These are phyloP conservation scores for Saccharomycopsis olivae DNA, from an alignment of 805 yeast genomes.

Conservation along the genomic window DNA sequence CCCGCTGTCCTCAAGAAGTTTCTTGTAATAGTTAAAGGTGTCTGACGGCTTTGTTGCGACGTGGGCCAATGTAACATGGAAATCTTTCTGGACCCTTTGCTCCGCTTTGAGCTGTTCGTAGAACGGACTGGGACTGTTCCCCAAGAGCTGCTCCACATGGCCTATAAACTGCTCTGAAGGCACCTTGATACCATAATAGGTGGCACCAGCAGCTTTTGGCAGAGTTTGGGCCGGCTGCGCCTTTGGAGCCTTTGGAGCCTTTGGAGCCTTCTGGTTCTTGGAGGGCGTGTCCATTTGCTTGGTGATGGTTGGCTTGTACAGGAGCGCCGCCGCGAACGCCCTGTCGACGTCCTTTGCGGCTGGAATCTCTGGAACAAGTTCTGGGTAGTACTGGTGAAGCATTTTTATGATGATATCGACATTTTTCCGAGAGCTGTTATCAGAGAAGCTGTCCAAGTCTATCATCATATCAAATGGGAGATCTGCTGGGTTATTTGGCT, in stretches of 20 bases:
- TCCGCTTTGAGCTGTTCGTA: background rate
- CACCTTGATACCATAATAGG: conserved; percentile 13
- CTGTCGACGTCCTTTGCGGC: conserved; percentile 29
- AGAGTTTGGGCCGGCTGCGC: background rate
- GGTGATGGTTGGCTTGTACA: conserved; percentile 45
- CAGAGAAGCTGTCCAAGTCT: conserved; percentile 35
- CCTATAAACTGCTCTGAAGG: too few relatives aligned
- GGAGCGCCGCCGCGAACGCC: conserved; percentile 44
- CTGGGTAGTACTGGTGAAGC: conserved; percentile 30
- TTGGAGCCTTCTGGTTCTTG: too few relatives aligned
- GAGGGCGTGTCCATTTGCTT: conserved; percentile 25
- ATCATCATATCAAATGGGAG: conserved; percentile 54
- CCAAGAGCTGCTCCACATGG: background rate
- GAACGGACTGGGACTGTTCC: background rate
- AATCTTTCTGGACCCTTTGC: conserved; percentile 37
- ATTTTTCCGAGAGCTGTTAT: conserved; percentile 39
- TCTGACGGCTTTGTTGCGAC: conserved; percentile 20
- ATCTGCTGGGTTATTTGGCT: conserved; percentile 46
- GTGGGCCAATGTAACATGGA: conserved; percentile 66
- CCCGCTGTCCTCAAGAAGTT: background rate
- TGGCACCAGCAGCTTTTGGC: background rate
- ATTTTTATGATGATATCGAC: conserved; percentile 31
- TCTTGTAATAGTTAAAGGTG: conserved; percentile 1
- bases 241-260: too few relatives aligned
- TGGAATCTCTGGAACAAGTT: conserved; percentile 29